phyloP scores from a whole-genome alignment of 176 grass and related monocot genomes.

The Lolium multiflorum region DNA sequence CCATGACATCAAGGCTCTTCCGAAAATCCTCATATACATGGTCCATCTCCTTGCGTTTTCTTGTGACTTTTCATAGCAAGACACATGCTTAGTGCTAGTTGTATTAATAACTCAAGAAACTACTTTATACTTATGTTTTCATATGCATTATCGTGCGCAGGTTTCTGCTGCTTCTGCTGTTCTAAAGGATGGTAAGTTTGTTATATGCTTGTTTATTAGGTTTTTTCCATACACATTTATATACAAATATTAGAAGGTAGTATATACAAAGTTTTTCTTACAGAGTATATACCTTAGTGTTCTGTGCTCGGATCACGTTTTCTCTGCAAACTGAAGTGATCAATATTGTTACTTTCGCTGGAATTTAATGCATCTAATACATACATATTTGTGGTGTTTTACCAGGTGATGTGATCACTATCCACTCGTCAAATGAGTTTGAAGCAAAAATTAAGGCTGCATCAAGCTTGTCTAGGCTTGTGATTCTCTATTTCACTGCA shows the following conservation, averaged over 20 bases:
- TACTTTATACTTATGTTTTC: constrained; percentile 20
- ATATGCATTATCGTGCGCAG: constrained; percentile 37
- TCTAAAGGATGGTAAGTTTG: constrained; percentile 64
- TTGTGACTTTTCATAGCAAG: background rate
- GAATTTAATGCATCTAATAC: background rate
- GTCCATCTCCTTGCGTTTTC: background rate
- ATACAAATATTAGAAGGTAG: background rate
- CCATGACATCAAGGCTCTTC: background rate
- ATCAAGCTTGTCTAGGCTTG: constrained; percentile 45
- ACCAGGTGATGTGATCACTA: constrained; percentile 57
- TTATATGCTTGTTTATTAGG: constrained; percentile 20
- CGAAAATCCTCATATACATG: too few relatives aligned
- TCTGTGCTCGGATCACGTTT: constrained; percentile 2
- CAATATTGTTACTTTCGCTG: background rate
- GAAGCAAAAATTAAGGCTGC: constrained; percentile 55
- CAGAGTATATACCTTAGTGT: constrained; percentile 9
- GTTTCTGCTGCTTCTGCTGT: constrained; percentile 40
- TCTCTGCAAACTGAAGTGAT: constrained; percentile 21
- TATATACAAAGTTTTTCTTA: background rate
- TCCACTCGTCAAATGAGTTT: constrained; percentile 57
- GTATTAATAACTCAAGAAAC: background rate
- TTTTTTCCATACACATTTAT: background rate
- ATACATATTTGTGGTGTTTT: constrained; percentile 26
- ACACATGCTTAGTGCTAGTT: background rate
- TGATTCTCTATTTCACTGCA: constrained; percentile 73